Percentiles rank a stretch among this genome's conserved stretches.
Conservation (phyloP, 306 rosid species). For the Cucurbita ficifolia region DNA sequence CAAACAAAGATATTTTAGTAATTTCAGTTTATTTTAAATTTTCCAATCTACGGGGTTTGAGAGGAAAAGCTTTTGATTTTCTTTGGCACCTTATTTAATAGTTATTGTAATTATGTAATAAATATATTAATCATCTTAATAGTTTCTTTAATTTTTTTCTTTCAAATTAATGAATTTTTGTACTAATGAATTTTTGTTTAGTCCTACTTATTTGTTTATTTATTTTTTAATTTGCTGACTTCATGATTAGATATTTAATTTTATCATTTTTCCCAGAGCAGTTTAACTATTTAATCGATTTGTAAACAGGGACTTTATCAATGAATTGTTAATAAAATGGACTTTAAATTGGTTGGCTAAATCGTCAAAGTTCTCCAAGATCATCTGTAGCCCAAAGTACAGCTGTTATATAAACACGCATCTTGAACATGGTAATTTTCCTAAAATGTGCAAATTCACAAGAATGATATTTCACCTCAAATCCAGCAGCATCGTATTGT, state of each 20-base stretch:
- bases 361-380: not conserved
- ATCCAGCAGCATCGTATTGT: conserved; percentile 84
- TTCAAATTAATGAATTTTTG: too few species aligned
- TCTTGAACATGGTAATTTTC: not conserved
- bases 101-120: too few species aligned
- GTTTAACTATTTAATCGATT: not conserved
- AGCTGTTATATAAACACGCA: not conserved
- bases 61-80: too few species aligned
- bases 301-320: too few species aligned
- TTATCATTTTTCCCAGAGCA: not conserved
- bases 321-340: too few species aligned
- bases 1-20: not conserved
- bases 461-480: conserved; percentile 50
- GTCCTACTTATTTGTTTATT: not conserved
- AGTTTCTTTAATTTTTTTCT: too few species aligned
- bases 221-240: not conserved
- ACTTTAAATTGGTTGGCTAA: not conserved
- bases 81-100: too few species aligned
- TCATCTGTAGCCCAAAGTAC: not conserved
- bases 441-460: conserved; percentile 2
- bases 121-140: too few species aligned
- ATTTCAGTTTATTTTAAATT: not conserved
- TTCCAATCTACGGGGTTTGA: not conserved
- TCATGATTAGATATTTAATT: not conserved
- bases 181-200: too few species aligned